phyloP scores from a whole-genome alignment of 805 yeast genomes.

The Ogataea allantospora region DNA sequence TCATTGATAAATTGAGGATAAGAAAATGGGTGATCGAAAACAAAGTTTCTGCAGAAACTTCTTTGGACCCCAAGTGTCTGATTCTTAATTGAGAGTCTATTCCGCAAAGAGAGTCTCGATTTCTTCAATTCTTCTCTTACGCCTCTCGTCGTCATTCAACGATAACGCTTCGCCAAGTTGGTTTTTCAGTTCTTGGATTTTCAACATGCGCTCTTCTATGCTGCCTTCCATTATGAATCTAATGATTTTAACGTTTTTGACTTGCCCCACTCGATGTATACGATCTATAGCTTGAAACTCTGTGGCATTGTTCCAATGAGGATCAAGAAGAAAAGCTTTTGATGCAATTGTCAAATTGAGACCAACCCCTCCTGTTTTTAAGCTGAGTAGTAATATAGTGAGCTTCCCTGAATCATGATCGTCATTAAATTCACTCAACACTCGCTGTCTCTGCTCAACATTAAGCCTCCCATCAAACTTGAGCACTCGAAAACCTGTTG shows the following conservation, averaged over 20 bases:
- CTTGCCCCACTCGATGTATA: slow-evolving; percentile 88
- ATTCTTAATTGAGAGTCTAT: slow-evolving; percentile 25
- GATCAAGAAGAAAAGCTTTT: slow-evolving; percentile 87
- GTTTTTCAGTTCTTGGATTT: slow-evolving; percentile 81
- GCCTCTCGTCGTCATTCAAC: slow-evolving; percentile 70
- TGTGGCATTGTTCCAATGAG: slow-evolving; percentile 95
- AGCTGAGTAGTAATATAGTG: slow-evolving; percentile 60
- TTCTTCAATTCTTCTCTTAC: slow-evolving; percentile 69
- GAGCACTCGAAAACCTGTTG: slow-evolving; percentile 49
- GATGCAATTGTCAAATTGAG: slow-evolving; percentile 83
- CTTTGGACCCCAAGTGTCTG: slow-evolving; percentile 23
- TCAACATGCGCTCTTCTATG: slow-evolving; percentile 85
- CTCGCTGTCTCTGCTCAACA: slow-evolving; percentile 59
- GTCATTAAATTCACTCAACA: slow-evolving; percentile 53
- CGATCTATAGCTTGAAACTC: slow-evolving; percentile 92
- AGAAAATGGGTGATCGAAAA: slow-evolving; percentile 31
- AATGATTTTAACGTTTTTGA: slow-evolving; percentile 63
- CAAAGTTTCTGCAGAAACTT: slow-evolving; percentile 17
- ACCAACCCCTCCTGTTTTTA: slow-evolving; percentile 96
- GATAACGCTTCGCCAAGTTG: slow-evolving; percentile 79
- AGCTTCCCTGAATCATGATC: slow-evolving; percentile 24
- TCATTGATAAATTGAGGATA: slow-evolving; percentile 25
- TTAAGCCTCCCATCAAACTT: slow-evolving; percentile 83
- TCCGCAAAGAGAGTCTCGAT: slow-evolving; percentile 63
- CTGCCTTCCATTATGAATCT: slow-evolving; percentile 80